Evolutionary conservation across 2,329 filamentous ascomycete genomes (phyloP).

Genomic region (Tolypocladium pustulatum): DNA sequence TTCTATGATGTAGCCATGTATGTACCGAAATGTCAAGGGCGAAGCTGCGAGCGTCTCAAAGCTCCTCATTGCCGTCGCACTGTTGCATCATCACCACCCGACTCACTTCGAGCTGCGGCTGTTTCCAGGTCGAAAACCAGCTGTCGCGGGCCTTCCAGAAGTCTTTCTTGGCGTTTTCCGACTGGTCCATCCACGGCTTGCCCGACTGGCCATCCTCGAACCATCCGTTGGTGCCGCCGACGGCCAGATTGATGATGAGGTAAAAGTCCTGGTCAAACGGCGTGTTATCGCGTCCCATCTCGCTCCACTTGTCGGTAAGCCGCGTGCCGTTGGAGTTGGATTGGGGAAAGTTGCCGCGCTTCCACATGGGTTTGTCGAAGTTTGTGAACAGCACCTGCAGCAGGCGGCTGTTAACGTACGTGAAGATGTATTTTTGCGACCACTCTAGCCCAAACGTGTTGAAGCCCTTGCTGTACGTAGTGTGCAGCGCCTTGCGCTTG

Average conservation of each 20-base stretch:
- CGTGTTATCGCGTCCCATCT: constrained; percentile 49
- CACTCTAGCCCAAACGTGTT: constrained; percentile 78
- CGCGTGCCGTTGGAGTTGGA: constrained; percentile 55
- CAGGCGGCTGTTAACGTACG: constrained; percentile 71
- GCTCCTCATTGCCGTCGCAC: constrained; percentile 49
- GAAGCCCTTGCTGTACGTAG: constrained; percentile 57
- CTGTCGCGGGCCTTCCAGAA: constrained; percentile 60
- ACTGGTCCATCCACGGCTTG: constrained; percentile 72
- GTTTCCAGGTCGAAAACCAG: constrained; percentile 65
- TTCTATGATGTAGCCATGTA: background rate
- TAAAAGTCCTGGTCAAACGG: constrained; percentile 72
- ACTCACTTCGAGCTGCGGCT: constrained; percentile 57
- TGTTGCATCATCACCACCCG: constrained; percentile 64
- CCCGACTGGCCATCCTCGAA: constrained; percentile 60
- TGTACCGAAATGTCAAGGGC: background rate
- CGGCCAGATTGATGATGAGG: constrained; percentile 64
- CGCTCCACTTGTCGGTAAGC: constrained; percentile 52
- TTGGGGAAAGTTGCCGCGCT: constrained; percentile 56
- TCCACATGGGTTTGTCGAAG: constrained; percentile 58
- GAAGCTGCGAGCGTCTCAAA: constrained; percentile 18
- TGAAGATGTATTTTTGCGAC: constrained; percentile 82
- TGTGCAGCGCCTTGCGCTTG: constrained; percentile 65
- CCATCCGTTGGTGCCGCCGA: constrained; percentile 75
- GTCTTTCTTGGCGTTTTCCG: constrained; percentile 56
- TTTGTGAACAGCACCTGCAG: constrained; percentile 72